phyloP scores from a whole-genome alignment of 495 filamentous ascomycete genomes.

The Hypomontagnella submonticulosa region DNA sequence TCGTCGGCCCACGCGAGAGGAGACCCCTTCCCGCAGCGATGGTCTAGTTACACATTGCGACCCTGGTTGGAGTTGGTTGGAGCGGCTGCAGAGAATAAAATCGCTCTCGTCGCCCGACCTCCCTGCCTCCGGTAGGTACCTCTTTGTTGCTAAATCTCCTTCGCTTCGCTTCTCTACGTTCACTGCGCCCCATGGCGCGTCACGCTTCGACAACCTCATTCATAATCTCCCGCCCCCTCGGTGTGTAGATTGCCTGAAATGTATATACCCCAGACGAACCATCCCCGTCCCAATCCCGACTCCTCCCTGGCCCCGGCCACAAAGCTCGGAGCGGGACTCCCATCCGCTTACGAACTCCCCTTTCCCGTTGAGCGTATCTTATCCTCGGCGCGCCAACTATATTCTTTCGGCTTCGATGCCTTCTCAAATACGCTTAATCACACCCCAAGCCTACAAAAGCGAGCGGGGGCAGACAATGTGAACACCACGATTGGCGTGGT shows the following conservation, averaged over 20 bases:
- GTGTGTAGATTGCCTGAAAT: constrained; percentile 27
- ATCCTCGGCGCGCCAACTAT: constrained; percentile 6
- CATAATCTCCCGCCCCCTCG: constrained; percentile 24
- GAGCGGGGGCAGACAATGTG: constrained; percentile 24
- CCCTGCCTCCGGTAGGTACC: constrained; percentile 22
- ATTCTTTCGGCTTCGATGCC: constrained; percentile 11
- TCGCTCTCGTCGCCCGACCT: constrained; percentile 37
- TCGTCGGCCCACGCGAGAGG: constrained; percentile 36
- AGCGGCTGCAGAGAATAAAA: constrained; percentile 34
- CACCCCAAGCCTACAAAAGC: constrained; percentile 21
- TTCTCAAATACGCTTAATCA: constrained; percentile 17
- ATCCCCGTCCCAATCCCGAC: constrained; percentile 10
- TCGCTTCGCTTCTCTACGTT: constrained; percentile 34
- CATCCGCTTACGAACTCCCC: constrained; percentile 11
- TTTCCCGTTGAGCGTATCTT: constrained; percentile 23
- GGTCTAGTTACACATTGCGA: constrained; percentile 43
- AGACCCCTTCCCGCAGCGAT: constrained; percentile 31
- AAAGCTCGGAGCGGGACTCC: constrained; percentile 14
- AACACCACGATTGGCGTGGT: constrained; percentile 51
- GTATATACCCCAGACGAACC: constrained; percentile 38
- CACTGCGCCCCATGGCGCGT: constrained; percentile 37
- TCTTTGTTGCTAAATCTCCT: constrained; percentile 10
- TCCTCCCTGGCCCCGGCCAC: constrained; percentile 27
- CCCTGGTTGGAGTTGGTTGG: constrained; percentile 28
- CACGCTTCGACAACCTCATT: constrained; percentile 22